phyloP scores from a whole-genome alignment of 2,329 filamentous ascomycete genomes.

The Colletotrichum musicola region DNA sequence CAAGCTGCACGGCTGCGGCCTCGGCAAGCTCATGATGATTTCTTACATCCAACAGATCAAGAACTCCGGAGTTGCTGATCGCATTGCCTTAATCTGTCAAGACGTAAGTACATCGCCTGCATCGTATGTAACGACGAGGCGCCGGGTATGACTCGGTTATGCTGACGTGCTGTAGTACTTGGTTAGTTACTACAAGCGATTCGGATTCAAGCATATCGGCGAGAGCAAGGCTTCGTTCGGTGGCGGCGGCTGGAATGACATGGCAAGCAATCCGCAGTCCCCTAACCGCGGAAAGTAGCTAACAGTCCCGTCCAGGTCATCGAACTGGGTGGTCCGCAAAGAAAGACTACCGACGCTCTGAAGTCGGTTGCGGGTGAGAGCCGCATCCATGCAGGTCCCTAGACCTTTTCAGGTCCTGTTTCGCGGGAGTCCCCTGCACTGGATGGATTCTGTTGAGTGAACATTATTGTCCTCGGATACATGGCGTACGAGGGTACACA shows the following conservation, averaged over 20 bases:
- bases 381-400: slow-evolving; percentile 1
- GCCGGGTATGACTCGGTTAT: not conserved
- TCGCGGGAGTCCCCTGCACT: not conserved
- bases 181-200: slow-evolving; percentile 80
- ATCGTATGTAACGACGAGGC: not conserved
- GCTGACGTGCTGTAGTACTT: slow-evolving; percentile 63
- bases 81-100: slow-evolving; percentile 82
- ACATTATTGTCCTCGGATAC: not conserved
- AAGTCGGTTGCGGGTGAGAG: slow-evolving; percentile 20
- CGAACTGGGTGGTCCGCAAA: slow-evolving; percentile 41
- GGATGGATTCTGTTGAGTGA: not conserved
- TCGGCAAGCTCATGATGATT: slow-evolving; percentile 80
- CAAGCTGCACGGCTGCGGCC: slow-evolving; percentile 77
- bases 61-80: slow-evolving; percentile 76
- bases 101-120: slow-evolving; percentile 61
- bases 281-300: not conserved
- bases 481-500: not conserved
- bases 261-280: slow-evolving; percentile 67
- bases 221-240: slow-evolving; percentile 78
- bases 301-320: slow-evolving; percentile 41
- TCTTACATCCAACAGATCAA: slow-evolving; percentile 83
- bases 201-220: slow-evolving; percentile 79
- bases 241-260: slow-evolving; percentile 84
- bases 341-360: slow-evolving; percentile 28
- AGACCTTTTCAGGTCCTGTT: not conserved